These are phyloP conservation scores for Parmelia sp. DNA, from an alignment of 495 filamentous ascomycete species.

Conservation along the genomic window DNA sequence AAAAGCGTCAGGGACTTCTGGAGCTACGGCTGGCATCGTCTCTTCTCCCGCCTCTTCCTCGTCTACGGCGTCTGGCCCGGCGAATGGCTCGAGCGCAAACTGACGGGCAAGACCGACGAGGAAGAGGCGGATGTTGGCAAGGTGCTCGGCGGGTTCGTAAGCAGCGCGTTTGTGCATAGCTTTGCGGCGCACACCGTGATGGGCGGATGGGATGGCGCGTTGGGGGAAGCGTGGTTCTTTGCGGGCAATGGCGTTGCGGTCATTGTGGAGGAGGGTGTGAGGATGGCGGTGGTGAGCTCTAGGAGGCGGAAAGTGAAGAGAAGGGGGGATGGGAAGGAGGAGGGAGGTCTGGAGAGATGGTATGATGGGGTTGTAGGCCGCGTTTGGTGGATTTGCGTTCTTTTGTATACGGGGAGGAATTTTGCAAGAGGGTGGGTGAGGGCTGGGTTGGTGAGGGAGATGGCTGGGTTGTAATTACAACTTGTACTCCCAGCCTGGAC, in stretches of 20 bases:
- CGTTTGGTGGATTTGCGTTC: slow-evolving; percentile 25
- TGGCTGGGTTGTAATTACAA: slow-evolving; percentile 22
- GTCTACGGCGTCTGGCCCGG: slow-evolving; percentile 29
- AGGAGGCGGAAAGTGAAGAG: slow-evolving; percentile 3
- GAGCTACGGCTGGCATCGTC: slow-evolving; percentile 29
- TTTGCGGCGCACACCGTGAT: slow-evolving; percentile 27
- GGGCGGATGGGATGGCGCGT: slow-evolving; percentile 21
- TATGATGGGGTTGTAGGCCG: slow-evolving; percentile 23
- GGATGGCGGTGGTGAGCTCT: slow-evolving; percentile 8
- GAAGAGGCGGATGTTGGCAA: slow-evolving; percentile 25
- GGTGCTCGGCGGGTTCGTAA: slow-evolving; percentile 26
- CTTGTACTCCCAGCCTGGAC: too few relatives aligned
- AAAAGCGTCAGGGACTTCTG: slow-evolving; percentile 22
- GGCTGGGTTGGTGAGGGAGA: slow-evolving; percentile 27
- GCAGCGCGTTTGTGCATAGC: slow-evolving; percentile 24
- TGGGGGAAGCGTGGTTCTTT: slow-evolving; percentile 27
- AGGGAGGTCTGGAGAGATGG: slow-evolving; percentile 17
- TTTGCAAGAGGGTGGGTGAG: slow-evolving; percentile 27
- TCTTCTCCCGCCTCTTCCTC: slow-evolving; percentile 27
- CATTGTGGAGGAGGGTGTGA: slow-evolving; percentile 22
- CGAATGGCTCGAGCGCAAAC: slow-evolving; percentile 26
- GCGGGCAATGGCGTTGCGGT: slow-evolving; percentile 24
- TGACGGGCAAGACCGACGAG: slow-evolving; percentile 17
- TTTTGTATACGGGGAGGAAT: slow-evolving; percentile 24
- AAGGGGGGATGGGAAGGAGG: background rate